Percentiles rank a stretch among this genome's conserved stretches.
These are phyloP conservation scores for Gleditsia sinensis DNA, from an alignment of 306 rosid genomes.

Conservation along the genomic window DNA sequence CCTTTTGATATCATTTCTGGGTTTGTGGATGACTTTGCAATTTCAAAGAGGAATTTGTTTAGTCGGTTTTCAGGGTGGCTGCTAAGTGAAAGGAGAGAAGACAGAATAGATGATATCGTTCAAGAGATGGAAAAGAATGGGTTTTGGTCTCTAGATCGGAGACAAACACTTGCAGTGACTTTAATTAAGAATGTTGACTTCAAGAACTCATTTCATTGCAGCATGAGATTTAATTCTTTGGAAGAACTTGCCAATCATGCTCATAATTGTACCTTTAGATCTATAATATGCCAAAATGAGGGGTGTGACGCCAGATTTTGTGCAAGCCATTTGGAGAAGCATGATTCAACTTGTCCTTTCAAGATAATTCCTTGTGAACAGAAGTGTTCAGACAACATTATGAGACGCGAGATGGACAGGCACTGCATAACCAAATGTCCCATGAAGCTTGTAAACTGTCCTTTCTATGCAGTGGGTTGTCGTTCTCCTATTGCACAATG, in stretches of 20 bases:
- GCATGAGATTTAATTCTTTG: slow-evolving; percentile 44
- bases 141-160: slow-evolving; percentile 72
- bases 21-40: slow-evolving; percentile 75
- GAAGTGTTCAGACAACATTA: slow-evolving; percentile 56
- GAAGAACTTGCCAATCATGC: slow-evolving; percentile 62
- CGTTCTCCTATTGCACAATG: slow-evolving; percentile 58
- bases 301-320: slow-evolving; percentile 71
- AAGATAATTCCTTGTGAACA: slow-evolving; percentile 85
- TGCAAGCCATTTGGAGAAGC: slow-evolving; percentile 56
- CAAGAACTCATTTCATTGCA: slow-evolving; percentile 62
- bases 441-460: slow-evolving; percentile 88
- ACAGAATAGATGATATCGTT: slow-evolving; percentile 78
- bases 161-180: slow-evolving; percentile 52
- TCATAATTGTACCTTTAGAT: slow-evolving; percentile 54
- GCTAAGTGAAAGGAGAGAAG: slow-evolving; percentile 83
- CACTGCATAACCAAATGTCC: slow-evolving; percentile 86
- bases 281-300: slow-evolving; percentile 55
- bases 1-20: slow-evolving; percentile 75
- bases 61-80: slow-evolving; percentile 77
- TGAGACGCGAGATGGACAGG: slow-evolving; percentile 91
- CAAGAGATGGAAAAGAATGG: slow-evolving; percentile 77
- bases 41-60: slow-evolving; percentile 67
- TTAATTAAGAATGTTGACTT: slow-evolving; percentile 77
- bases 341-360: slow-evolving; percentile 76
- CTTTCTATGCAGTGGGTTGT: slow-evolving; percentile 78